phyloP scores from a whole-genome alignment of 768 basidiomycete species.

The Hydnomerulius pinastri region DNA sequence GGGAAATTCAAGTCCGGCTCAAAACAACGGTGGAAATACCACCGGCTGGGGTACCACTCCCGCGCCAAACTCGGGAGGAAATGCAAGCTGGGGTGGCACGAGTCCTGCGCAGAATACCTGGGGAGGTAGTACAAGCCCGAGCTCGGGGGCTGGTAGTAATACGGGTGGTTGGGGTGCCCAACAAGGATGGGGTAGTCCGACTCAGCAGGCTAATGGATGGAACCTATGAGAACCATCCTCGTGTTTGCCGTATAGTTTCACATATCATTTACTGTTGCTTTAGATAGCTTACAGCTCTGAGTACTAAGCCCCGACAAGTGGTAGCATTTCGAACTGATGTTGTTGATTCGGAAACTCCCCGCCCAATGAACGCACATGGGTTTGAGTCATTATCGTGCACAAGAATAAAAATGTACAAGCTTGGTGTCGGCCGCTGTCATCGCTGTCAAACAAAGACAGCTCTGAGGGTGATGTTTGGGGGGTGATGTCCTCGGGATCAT shows the following conservation, averaged over 20 bases:
- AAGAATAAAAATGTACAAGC: not conserved
- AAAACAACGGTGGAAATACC: conserved; percentile 20
- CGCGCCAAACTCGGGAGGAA: conserved; percentile 24
- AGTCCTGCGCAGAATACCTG: conserved; percentile 37
- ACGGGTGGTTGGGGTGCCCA: conserved; percentile 30
- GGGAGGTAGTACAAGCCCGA: conserved; percentile 40
- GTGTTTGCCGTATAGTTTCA: not conserved
- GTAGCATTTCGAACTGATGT: not conserved
- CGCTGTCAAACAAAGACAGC: not conserved
- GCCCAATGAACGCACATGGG: not conserved
- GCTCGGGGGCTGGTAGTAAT: conserved; percentile 13
- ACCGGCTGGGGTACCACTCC: conserved; percentile 27
- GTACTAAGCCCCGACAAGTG: too few species aligned
- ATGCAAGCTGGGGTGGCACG: conserved; percentile 32
- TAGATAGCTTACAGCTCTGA: not conserved
- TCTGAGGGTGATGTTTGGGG: too few species aligned
- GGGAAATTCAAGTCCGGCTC: conserved; percentile 26
- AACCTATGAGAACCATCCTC: conserved; percentile 29
- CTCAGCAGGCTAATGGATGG: conserved; percentile 57
- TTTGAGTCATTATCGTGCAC: not conserved
- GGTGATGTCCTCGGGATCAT: too few species aligned
- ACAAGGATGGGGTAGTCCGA: conserved; percentile 53
- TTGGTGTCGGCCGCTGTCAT: not conserved
- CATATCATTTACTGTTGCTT: not conserved
- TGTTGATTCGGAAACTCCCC: not conserved